Percentiles rank a stretch among this genome's conserved stretches.
Conservation (phyloP, 805 yeast species). For the Wickerhamomyces strasburgensis region DNA sequence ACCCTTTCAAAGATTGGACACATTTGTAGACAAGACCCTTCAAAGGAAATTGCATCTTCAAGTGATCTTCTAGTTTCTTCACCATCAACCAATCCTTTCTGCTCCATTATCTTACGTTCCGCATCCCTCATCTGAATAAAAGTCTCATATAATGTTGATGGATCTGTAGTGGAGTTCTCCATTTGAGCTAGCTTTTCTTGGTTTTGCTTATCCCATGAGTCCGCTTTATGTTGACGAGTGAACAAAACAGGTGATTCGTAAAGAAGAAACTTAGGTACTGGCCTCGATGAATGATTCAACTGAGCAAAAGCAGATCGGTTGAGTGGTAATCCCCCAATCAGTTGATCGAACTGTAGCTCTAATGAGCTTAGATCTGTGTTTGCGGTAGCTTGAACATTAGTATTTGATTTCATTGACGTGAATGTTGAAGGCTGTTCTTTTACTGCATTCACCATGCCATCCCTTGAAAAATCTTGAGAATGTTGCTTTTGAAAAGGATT, state of each 20-base stretch:
- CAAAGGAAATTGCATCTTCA: conserved; percentile 82
- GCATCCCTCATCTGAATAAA: conserved; percentile 66
- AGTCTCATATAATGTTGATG: conserved; percentile 69
- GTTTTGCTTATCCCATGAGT: conserved; percentile 72
- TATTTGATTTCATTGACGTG: no score
- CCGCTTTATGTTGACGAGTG: conserved; percentile 28
- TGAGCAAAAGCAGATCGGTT: conserved; percentile 4
- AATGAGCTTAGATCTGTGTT: not conserved
- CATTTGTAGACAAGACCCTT: conserved; percentile 90
- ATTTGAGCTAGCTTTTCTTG: conserved; percentile 54
- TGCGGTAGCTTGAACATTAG: not conserved
- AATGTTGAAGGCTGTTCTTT: no score
- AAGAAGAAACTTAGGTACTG: conserved; percentile 32
- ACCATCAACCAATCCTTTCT: conserved; percentile 76
- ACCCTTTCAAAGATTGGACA: conserved; percentile 93
- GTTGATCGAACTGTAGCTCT: conserved; percentile 11
- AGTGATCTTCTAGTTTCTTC: conserved; percentile 77
- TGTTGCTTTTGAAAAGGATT: conserved; percentile 18
- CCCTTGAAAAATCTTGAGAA: conserved; percentile 7
- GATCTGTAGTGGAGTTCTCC: conserved; percentile 50
- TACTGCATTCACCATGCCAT: no score
- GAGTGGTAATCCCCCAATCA: conserved; percentile 23
- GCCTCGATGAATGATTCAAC: conserved; percentile 18
- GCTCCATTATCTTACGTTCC: conserved; percentile 78
- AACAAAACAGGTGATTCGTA: conserved; percentile 33